Conservation (phyloP, 176 grass and related monocot species). For the Paspalum notatum region DNA sequence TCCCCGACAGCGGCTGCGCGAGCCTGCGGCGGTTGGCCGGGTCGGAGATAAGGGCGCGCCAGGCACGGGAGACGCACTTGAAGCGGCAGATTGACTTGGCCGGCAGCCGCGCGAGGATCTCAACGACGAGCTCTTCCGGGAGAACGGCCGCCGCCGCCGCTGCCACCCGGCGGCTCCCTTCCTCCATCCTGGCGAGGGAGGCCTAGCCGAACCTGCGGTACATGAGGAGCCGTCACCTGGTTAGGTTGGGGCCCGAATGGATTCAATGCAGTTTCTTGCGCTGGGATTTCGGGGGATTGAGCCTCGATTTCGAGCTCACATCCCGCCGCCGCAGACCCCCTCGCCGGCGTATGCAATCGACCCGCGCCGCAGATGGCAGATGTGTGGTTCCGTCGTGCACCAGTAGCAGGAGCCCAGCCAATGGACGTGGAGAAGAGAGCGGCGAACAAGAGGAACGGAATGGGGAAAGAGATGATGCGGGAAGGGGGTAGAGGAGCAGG, state of each 20-base stretch:
- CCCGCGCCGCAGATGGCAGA: no score
- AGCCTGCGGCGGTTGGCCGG: neutral
- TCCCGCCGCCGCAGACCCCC: neutral
- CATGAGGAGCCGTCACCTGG: neutral
- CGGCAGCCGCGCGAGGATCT: conserved; percentile 5
- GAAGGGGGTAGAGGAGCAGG: no score
- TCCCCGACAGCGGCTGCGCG: neutral
- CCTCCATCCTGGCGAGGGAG: neutral
- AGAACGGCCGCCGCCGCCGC: neutral
- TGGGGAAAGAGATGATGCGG: no score
- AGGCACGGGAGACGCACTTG: conserved; percentile 19
- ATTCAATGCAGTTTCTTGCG: neutral
- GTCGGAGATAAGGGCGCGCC: conserved; percentile 17
- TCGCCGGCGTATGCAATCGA: no score
- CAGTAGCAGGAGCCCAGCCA: no score
- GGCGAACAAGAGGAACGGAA: no score
- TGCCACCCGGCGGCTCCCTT: neutral
- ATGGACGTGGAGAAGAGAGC: no score
- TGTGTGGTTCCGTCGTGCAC: no score
- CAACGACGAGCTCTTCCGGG: neutral
- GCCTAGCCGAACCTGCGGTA: neutral
- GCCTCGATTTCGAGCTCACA: neutral
- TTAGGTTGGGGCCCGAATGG: neutral
- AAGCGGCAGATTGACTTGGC: conserved; percentile 15
- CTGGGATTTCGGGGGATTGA: neutral